Base-by-base conservation (phyloP, 192 early-diverging fungal species). In the Gigaspora rosea region DNA sequence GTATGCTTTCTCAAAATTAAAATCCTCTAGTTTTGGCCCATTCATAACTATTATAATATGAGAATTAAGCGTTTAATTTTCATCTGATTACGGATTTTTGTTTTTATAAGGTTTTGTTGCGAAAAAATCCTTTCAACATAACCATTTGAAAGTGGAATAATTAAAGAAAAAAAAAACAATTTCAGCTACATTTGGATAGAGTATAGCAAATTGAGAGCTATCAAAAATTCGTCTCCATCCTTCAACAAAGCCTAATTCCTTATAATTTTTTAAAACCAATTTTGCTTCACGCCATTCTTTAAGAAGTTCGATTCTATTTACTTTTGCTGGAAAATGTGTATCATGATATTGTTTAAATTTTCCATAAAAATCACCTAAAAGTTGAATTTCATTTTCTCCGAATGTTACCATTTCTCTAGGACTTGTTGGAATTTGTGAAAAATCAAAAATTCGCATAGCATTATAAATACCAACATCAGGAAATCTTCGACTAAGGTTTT, bases 381-480 rank as follows among this genome's bases (percentile, higher is more conserved):
- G 22, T 62, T 32, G 10, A n/a, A 67, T 67, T 67, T 67, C 35
- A 67, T 67, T 1, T 49, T 67, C 16, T 41, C 20, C 65, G 46
- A 36, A 67, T 67, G 36, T 20, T 49, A 8, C 65, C 9, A 48
- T 67, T 67, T 48, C 16, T 36, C 41, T 13, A 36, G n/a, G n/a
- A 9, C n/a, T 48, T 67, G 8, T 49, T 67, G 41, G 65, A 49
- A 67, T n/a, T 48, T 67, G 46, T 15, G 33, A 5, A 48, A 67
- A 67, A 67, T 67, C 65, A 48, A 67, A 67, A 67, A 67, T 67
- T 67, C 35, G 22, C 65, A 67, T 67, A 47, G 65, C n/a, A 67
- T 66, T 36, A 66, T 66, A 66, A 36, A 66, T 46, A 36, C 64
- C 20, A 46, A 35, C 36, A 47, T 66, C 65, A 36, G 65, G 36